Base-by-base conservation (phyloP, 805 yeast species). In the Starmerella stellata region DNA sequence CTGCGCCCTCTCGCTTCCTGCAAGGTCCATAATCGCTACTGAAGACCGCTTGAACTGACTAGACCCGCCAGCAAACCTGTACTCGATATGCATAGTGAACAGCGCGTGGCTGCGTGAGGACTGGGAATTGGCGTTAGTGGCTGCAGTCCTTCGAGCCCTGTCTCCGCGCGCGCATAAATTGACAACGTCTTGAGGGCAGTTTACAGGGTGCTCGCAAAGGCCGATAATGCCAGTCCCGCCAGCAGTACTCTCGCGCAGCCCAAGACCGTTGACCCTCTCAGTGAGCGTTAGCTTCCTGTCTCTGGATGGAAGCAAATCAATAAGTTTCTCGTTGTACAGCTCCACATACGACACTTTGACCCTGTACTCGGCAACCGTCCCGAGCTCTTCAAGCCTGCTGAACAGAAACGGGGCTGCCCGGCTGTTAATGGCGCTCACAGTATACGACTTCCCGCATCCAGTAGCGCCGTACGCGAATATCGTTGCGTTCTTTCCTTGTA, bases 381-480 rank as follows among this genome's bases (percentile, higher is more conserved):
- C 19, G 11, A 5, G 19, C 14, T 36, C 28, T 5, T 28, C 27
- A 4, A 36, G 16, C 14, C 60, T 30, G 4, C 14, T 60, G 53
- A 76, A 83, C 27, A 87, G 60, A 42, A 80, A 93, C 44, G 70
- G 64, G 76, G 80, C 74, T 0, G 93, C 75, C 33, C 75, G 59
- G 49, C 74, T 79, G 0, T 82, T 77, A 13, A 85, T 69, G 0
- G 95, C 95, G 53, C 78, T 70, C 24, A 85, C 78, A 0, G 96
- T 85, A 54, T 78, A 82, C 0, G 95, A 85, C 53, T 85, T 85
- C n/a, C 96, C 96, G 57, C 95, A 85, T 0, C 96, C 96, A 0
- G 96, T 85, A 21, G 96, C 63, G 1, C 96, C 96, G 55, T 85
- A 85, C 0, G 96, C 95, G 62, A 85, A 85, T 0, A 85, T 81